A percentile compares a stretch with the other conserved stretches of the same genome.
These are phyloP conservation scores for Mycocentrospora acerina DNA, from an alignment of 2,329 filamentous ascomycete species.

Conservation along the genomic window DNA sequence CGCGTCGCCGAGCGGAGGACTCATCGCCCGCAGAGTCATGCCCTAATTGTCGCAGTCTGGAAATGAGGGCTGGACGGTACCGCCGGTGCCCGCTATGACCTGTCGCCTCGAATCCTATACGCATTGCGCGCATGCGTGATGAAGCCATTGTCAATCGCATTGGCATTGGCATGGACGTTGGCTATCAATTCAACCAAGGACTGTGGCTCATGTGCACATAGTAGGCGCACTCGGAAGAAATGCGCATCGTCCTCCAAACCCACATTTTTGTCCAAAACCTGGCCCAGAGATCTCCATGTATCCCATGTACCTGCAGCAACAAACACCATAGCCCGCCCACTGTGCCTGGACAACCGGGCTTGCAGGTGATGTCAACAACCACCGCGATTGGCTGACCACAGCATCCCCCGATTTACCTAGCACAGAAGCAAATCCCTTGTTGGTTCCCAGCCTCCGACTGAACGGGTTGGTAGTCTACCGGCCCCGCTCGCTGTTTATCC, in stretches of 20 bases:
- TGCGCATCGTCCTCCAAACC: neutral
- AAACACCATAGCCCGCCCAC: slow-evolving; percentile 6
- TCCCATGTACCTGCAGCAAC: slow-evolving; percentile 27
- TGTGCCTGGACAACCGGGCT: slow-evolving; percentile 7
- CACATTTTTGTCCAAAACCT: neutral
- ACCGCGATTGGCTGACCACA: slow-evolving; percentile 29
- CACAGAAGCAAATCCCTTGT: slow-evolving; percentile 30
- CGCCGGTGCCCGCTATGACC: too few species aligned
- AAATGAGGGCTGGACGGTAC: too few species aligned
- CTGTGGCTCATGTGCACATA: too few species aligned
- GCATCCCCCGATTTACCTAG: slow-evolving; percentile 27
- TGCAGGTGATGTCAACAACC: slow-evolving; percentile 20
- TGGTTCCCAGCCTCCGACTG: slow-evolving; percentile 30
- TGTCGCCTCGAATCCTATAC: too few species aligned
- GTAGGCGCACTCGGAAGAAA: neutral
- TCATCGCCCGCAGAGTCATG: too few species aligned
- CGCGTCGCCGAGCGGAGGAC: too few species aligned
- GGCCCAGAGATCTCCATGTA: slow-evolving; percentile 1
- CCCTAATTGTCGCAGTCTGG: too few species aligned
- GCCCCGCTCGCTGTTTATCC: slow-evolving; percentile 26
- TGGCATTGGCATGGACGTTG: too few species aligned
- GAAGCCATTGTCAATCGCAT: too few species aligned
- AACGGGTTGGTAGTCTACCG: slow-evolving; percentile 29
- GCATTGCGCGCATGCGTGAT: too few species aligned
- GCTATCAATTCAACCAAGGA: too few species aligned